Conservation (phyloP, 139 green algal genomes). For the Chlorella vulgaris region DNA sequence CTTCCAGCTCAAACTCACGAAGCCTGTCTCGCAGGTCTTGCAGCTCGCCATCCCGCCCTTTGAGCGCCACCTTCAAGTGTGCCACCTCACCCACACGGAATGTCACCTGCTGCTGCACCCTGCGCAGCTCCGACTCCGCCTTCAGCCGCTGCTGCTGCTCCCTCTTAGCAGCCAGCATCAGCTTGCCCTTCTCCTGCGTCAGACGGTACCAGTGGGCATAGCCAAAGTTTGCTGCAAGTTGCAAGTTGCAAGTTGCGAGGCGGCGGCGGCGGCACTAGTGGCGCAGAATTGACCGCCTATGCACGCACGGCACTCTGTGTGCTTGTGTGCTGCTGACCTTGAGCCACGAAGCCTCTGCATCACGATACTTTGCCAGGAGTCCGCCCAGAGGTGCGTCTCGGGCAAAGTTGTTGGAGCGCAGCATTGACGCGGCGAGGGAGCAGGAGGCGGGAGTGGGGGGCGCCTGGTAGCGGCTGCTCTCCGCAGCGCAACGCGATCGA, state of each 20-base stretch:
- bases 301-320: too few species aligned
- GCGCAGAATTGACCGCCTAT: too few species aligned
- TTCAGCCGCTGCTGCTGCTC: slow-evolving; percentile 9
- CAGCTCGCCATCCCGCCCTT: slow-evolving; percentile 31
- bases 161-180: neutral
- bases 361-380: slow-evolving; percentile 6
- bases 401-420: slow-evolving; percentile 10
- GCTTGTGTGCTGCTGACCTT: slow-evolving; percentile 14
- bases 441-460: neutral
- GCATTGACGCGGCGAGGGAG: neutral
- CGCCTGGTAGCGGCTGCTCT: neutral
- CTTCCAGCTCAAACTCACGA: slow-evolving; percentile 12
- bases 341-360: slow-evolving; percentile 19
- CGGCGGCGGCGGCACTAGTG: too few species aligned
- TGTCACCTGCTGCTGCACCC: slow-evolving; percentile 25
- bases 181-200: slow-evolving; percentile 22
- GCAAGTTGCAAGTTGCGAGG: too few species aligned
- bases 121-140: slow-evolving; percentile 23
- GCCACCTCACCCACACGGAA: slow-evolving; percentile 34
- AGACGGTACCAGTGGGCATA: too few species aligned
- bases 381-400: slow-evolving; percentile 3
- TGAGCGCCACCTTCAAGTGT: slow-evolving; percentile 43
- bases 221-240: too few species aligned
- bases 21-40: slow-evolving; percentile 25
- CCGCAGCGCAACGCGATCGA: neutral